Conservation (phyloP, 768 basidiomycete species). For the Tulasnella calospora region DNA sequence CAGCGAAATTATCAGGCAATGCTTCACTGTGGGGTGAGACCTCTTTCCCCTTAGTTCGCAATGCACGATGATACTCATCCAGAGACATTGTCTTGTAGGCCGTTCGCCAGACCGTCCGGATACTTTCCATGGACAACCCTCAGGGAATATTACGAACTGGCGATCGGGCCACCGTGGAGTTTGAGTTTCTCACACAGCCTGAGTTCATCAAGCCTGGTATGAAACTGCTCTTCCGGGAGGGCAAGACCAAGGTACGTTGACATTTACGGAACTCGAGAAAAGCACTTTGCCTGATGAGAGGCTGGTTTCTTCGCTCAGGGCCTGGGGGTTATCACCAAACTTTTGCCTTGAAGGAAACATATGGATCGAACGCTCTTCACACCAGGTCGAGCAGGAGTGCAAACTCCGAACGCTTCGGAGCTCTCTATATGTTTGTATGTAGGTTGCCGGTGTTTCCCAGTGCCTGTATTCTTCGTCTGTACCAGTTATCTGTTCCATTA, state of each 20-base stretch:
- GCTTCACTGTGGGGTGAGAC: slow-evolving; percentile 80
- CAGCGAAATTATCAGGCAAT: slow-evolving; percentile 94
- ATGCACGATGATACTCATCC: background rate
- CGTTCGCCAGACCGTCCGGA: slow-evolving; percentile 85
- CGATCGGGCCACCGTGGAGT: slow-evolving; percentile 88
- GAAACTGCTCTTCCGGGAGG: slow-evolving; percentile 91
- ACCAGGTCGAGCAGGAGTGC: background rate
- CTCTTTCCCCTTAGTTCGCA: background rate
- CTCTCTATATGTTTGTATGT: background rate
- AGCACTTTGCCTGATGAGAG: background rate
- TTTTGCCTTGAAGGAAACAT: slow-evolving; percentile 9
- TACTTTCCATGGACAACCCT: slow-evolving; percentile 85
- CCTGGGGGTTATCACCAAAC: slow-evolving; percentile 18
- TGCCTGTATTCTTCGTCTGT: background rate
- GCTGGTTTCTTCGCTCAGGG: slow-evolving; percentile 11
- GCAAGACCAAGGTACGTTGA: slow-evolving; percentile 76
- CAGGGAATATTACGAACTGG: slow-evolving; percentile 88
- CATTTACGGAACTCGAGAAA: background rate
- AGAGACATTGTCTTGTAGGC: slow-evolving; percentile 47
- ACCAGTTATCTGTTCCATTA: background rate
- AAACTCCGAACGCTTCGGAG: background rate
- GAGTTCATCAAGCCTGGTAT: slow-evolving; percentile 92
- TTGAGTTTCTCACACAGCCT: slow-evolving; percentile 88
- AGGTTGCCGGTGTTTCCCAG: background rate
- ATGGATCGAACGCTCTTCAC: background rate